Evolutionary conservation across 768 basidiomycete species (phyloP).

Genomic region (Myochromella boudieri): DNA sequence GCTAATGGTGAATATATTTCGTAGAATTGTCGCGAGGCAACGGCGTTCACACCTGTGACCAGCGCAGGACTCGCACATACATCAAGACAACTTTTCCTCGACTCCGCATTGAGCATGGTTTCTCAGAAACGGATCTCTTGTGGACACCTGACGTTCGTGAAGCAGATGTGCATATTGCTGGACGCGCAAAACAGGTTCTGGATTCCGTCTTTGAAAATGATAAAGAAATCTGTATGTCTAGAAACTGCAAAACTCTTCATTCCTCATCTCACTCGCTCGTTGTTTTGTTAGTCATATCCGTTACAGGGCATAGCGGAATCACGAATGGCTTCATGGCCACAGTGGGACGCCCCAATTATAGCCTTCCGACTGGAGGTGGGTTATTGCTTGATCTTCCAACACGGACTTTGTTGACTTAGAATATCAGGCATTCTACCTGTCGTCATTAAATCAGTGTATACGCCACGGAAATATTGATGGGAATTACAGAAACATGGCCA

Average conservation of each 20-base stretch:
- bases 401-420: not conserved
- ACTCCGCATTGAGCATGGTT: slow-evolving; percentile 54
- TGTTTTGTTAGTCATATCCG: slow-evolving; percentile 52
- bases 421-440: slow-evolving; percentile 16
- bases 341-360: slow-evolving; percentile 42
- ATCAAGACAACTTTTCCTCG: slow-evolving; percentile 49
- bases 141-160: slow-evolving; percentile 62
- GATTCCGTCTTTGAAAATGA: slow-evolving; percentile 55
- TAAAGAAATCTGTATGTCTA: slow-evolving; percentile 38
- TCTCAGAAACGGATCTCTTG: slow-evolving; percentile 62
- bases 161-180: slow-evolving; percentile 40
- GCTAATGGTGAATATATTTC: not conserved
- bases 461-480: too few species aligned
- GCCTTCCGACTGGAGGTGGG: slow-evolving; percentile 65
- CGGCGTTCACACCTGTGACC: slow-evolving; percentile 72
- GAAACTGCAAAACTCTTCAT: not conserved
- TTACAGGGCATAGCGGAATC: slow-evolving; percentile 66
- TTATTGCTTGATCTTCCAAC: slow-evolving; percentile 2
- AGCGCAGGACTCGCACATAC: slow-evolving; percentile 47
- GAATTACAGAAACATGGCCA: too few species aligned
- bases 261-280: not conserved
- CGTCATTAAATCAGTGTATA: slow-evolving; percentile 11
- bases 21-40: slow-evolving; percentile 70
- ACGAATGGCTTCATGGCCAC: slow-evolving; percentile 55
- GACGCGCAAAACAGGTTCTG: slow-evolving; percentile 50